These are phyloP conservation scores for Aspergillus sclerotiicarbonarius DNA, from an alignment of 495 filamentous ascomycete species.

Conservation along the genomic window DNA sequence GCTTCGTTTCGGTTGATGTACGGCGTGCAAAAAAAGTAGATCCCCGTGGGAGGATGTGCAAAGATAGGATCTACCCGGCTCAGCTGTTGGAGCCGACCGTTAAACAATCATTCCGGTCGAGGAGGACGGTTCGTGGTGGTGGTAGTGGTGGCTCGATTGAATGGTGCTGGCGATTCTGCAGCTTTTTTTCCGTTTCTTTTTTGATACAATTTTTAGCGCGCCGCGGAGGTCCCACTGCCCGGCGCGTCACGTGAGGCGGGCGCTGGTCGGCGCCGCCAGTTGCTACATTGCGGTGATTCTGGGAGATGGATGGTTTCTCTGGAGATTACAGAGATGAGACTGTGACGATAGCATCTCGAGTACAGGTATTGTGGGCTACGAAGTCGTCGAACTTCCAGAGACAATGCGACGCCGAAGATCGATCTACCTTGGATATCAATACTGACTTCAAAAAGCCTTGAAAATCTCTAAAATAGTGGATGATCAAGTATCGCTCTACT, in stretches of 20 bases:
- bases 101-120: slow-evolving; percentile 37
- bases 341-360: too few species aligned
- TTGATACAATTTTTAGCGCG: slow-evolving; percentile 29
- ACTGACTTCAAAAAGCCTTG: too few species aligned
- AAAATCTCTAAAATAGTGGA: too few species aligned
- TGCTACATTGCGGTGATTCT: too few species aligned
- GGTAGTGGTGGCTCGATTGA: slow-evolving; percentile 18
- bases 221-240: slow-evolving; percentile 21
- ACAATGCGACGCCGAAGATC: too few species aligned
- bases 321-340: too few species aligned
- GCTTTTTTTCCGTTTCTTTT: slow-evolving; percentile 24
- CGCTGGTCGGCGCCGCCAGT: not conserved
- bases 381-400: too few species aligned
- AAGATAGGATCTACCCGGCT: slow-evolving; percentile 20
- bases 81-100: slow-evolving; percentile 26
- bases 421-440: too few species aligned
- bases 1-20: slow-evolving; percentile 9
- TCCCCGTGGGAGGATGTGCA: slow-evolving; percentile 9
- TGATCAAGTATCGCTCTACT: too few species aligned
- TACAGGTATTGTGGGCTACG: too few species aligned
- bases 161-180: slow-evolving; percentile 9
- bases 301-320: too few species aligned
- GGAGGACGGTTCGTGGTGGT: not conserved
- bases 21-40: slow-evolving; percentile 2
- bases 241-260: slow-evolving; percentile 19